Base-by-base conservation (phyloP, 148 eudicot genomes). In the Gaultheria prostrata region DNA sequence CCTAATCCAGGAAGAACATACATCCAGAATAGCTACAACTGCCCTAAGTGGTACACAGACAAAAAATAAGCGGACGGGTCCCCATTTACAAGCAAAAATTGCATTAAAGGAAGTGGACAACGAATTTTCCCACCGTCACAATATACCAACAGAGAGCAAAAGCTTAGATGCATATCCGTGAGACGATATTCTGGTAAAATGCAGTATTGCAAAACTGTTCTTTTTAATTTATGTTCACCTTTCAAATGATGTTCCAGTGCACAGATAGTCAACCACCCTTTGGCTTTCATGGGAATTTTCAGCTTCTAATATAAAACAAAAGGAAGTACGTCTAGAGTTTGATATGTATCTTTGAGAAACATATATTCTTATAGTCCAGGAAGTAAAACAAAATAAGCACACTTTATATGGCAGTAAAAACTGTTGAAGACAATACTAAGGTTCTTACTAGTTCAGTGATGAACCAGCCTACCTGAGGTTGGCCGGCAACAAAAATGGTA, bases 401-500 rank as follows among this genome's bases (percentile, higher is more conserved):
- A 11, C 48, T 1, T 33, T 28, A 20, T 72, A 49, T 14, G 3
- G 24, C 28, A 73, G 74, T 24, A 8, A 20, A 73, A 82, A 56
- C 39, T 21, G 6, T 71, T 54, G 39, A 57, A 74, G 79, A 39
- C 57, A 57, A 39, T 21, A 21, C 50, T 61, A 77, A 45, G 72
- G 74, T 59, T 81, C 35, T 26, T 33, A 59, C 13, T 7, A 39
- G 45, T 56, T 74, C 24, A 54, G 75, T 54, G 32, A 33, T 21
- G 65, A 63, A 57, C 56, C 48, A 79, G 82, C 89, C 82, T 88
- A 93, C 98, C 95, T 93, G 98, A 86, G 98, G 98, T 77, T 94
- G 94, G 81, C 98, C 96, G 30, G 98, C 92, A 35, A 95, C 91
- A 80, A 95, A 76, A 84, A 95, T 90, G 43, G 95, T 86, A 43